Conservation (phyloP, 441 rosid genomes). For the Arabidopsis hybrid region DNA sequence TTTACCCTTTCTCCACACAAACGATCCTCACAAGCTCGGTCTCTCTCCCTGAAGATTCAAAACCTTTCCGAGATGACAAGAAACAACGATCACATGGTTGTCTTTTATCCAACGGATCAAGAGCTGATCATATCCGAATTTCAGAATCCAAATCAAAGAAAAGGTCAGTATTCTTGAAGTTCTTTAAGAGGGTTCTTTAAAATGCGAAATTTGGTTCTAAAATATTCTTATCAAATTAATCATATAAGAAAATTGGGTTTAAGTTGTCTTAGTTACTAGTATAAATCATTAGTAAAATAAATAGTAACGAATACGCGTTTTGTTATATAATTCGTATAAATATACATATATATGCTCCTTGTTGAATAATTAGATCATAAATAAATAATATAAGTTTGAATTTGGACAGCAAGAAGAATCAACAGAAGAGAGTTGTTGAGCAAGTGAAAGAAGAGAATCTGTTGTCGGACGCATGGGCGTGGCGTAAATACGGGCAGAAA, state of each 20-base stretch:
- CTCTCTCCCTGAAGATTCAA: constrained; percentile 48
- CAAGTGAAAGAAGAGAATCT: constrained; percentile 56
- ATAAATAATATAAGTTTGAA: neutral
- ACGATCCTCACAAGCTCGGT: constrained; percentile 45
- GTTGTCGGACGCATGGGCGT: constrained; percentile 70
- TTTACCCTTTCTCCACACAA: constrained; percentile 51
- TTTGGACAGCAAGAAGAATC: constrained; percentile 61
- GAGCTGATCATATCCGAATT: constrained; percentile 28
- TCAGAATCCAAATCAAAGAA: constrained; percentile 52
- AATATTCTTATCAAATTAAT: neutral
- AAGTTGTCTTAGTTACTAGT: neutral
- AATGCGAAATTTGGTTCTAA: neutral
- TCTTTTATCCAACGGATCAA: constrained; percentile 37
- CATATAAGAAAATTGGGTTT: neutral
- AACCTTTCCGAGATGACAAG: constrained; percentile 30
- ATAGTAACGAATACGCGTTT: neutral
- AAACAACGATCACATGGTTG: constrained; percentile 36
- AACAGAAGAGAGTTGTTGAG: constrained; percentile 61
- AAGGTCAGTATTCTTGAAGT: constrained; percentile 54
- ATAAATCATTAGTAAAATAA: neutral
- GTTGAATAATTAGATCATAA: neutral
- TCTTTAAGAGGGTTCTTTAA: constrained; percentile 11
- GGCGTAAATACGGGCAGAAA: constrained; percentile 85
- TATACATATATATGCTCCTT: constrained; percentile 1
- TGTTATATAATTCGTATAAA: neutral